Percentiles rank a stretch among this genome's conserved stretches.
phyloP scores from a whole-genome alignment of 2,329 filamentous ascomycete species.

The Ceratocystis diversiconidia region DNA sequence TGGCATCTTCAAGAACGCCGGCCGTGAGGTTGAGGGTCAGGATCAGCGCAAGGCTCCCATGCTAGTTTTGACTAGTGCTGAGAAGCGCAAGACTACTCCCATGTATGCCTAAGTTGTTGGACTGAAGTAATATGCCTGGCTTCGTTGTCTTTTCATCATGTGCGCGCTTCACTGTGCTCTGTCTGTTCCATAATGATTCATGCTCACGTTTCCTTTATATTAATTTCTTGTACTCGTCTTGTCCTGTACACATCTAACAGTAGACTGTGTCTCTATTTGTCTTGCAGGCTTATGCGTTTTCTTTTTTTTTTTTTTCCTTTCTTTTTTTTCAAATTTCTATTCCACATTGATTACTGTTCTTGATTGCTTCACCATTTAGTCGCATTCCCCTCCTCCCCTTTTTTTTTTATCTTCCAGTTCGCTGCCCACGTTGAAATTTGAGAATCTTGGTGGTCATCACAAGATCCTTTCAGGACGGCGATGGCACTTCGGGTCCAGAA shows the following conservation, averaged over 20 bases:
- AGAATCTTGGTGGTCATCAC: background rate
- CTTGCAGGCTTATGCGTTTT: slow-evolving; percentile 1
- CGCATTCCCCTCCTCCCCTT: background rate
- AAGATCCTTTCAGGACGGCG: background rate
- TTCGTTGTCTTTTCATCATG: slow-evolving; percentile 5
- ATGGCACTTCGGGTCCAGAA: background rate
- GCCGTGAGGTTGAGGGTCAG: slow-evolving; percentile 38
- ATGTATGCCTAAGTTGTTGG: slow-evolving; percentile 6
- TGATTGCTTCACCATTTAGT: background rate
- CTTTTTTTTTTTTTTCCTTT: background rate
- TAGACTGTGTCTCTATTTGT: slow-evolving; percentile 17
- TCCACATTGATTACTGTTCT: slow-evolving; percentile 8
- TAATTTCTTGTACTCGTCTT: slow-evolving; percentile 14
- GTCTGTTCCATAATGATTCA: slow-evolving; percentile 17
- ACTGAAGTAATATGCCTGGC: background rate
- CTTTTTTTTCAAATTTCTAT: background rate
- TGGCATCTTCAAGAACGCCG: slow-evolving; percentile 48
- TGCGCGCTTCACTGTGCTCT: background rate
- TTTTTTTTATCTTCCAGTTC: slow-evolving; percentile 6
- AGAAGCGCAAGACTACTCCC: slow-evolving; percentile 59
- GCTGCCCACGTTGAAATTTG: background rate
- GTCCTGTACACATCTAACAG: slow-evolving; percentile 14
- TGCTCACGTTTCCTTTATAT: slow-evolving; percentile 18
- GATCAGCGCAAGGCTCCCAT: slow-evolving; percentile 69
- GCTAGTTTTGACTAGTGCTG: slow-evolving; percentile 73